These are phyloP conservation scores for Cordyceps tenuipes DNA, from an alignment of 2,329 filamentous ascomycete genomes.

Conservation along the genomic window DNA sequence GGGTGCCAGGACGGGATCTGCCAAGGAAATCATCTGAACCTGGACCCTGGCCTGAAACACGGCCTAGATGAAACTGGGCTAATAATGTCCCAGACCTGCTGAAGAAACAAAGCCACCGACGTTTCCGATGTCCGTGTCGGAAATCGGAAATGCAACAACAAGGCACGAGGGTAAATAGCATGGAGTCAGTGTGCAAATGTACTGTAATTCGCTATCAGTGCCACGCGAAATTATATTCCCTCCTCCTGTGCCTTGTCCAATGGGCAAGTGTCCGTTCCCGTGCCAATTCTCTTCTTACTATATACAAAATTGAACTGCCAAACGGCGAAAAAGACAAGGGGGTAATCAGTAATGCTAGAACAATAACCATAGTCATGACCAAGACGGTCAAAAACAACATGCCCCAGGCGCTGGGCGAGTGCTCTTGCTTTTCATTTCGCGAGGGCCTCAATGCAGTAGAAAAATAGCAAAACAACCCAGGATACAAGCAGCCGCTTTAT, in stretches of 20 bases:
- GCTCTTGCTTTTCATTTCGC: slow-evolving; percentile 2
- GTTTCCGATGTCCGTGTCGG: not conserved
- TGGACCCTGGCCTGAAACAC: not conserved
- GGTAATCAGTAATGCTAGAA: not conserved
- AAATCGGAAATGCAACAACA: not conserved
- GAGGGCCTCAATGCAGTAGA: slow-evolving; percentile 10
- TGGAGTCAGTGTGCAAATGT: not conserved
- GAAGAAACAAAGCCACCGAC: not conserved
- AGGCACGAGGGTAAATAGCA: too few relatives aligned
- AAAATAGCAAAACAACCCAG: slow-evolving; percentile 3
- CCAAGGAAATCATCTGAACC: not conserved
- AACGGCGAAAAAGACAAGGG: not conserved
- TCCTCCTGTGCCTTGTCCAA: not conserved
- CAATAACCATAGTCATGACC: slow-evolving; percentile 1
- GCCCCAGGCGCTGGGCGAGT: slow-evolving; percentile 9
- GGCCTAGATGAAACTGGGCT: not conserved
- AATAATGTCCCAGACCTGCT: not conserved
- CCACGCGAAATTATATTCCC: slow-evolving; percentile 8
- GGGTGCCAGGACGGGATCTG: too few relatives aligned
- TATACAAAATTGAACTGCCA: slow-evolving; percentile 1
- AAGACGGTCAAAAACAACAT: not conserved
- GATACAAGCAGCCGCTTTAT: slow-evolving; percentile 1
- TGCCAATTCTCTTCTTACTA: not conserved
- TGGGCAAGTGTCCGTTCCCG: not conserved
- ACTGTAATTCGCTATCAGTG: slow-evolving; percentile 10